A percentile compares a stretch with the other conserved stretches of the same genome.
Conservation (phyloP, 1,139 yeast species). For the Hyphopichia wangnamkhiaoensis region DNA sequence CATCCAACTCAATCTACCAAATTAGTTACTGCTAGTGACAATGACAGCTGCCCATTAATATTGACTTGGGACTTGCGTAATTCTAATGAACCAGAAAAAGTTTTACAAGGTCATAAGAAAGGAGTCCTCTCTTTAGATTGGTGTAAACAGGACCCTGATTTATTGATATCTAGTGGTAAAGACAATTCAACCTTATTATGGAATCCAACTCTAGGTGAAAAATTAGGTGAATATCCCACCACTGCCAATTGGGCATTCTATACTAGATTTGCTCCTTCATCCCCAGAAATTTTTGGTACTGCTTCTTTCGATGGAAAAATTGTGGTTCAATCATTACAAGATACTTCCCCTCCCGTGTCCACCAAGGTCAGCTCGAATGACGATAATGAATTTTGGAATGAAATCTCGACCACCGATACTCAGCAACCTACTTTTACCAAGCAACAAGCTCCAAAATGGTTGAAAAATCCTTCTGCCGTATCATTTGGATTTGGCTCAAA, state of each 20-base stretch:
- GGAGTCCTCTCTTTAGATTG: constrained; percentile 92
- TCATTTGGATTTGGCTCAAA: constrained; percentile 95
- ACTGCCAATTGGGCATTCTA: constrained; percentile 94
- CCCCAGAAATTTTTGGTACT: constrained; percentile 90
- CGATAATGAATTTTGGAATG: constrained; percentile 79
- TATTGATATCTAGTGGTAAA: constrained; percentile 85
- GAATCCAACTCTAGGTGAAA: constrained; percentile 77
- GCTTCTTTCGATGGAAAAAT: constrained; percentile 93
- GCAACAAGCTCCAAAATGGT: constrained; percentile 89
- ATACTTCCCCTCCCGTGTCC: constrained; percentile 60
- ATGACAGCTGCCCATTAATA: constrained; percentile 78
- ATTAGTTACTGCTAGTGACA: constrained; percentile 83
- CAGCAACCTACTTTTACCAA: constrained; percentile 69
- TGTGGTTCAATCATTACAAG: constrained; percentile 83
- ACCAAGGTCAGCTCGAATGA: constrained; percentile 51
- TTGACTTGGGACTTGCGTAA: constrained; percentile 94
- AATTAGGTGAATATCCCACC: constrained; percentile 85
- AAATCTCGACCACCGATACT: constrained; percentile 69
- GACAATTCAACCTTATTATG: constrained; percentile 87
- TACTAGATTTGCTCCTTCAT: constrained; percentile 79
- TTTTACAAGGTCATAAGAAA: constrained; percentile 78
- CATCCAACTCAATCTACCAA: constrained; percentile 83
- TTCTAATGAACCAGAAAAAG: constrained; percentile 80
- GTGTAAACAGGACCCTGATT: constrained; percentile 80
- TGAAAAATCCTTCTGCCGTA: constrained; percentile 71